phyloP scores from a whole-genome alignment of 331 rosid genomes.

The Prunus yedoensis region DNA sequence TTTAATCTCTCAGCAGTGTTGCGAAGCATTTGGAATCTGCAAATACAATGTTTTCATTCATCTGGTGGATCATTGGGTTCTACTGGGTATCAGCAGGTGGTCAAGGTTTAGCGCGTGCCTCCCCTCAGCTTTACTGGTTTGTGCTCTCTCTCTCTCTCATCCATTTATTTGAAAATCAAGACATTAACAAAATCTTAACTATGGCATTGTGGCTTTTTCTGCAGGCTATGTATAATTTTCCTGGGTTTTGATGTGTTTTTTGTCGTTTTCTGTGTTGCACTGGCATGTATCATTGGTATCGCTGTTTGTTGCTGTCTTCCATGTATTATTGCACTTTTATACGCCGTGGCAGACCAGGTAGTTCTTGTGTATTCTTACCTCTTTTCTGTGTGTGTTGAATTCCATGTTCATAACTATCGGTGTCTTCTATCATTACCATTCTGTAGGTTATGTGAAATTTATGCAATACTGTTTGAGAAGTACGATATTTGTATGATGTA shows the following conservation, averaged over 20 bases:
- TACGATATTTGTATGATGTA: background rate
- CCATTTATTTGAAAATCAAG: background rate
- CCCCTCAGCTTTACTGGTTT: conserved; percentile 94
- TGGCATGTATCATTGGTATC: conserved; percentile 89
- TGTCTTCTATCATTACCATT: background rate
- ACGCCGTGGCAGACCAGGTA: conserved; percentile 98
- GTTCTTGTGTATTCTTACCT: conserved; percentile 10
- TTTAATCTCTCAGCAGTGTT: conserved; percentile 42
- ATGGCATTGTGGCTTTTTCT: conserved; percentile 39
- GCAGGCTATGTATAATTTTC: conserved; percentile 94
- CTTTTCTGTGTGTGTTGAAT: background rate
- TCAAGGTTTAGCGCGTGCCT: conserved; percentile 59
- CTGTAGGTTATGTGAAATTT: background rate
- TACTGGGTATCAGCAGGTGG: conserved; percentile 98
- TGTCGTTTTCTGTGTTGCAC: conserved; percentile 96
- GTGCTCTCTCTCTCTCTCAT: conserved; percentile 6
- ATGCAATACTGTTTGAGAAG: background rate
- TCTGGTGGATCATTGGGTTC: conserved; percentile 99
- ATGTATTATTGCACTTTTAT: conserved; percentile 88
- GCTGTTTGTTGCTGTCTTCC: conserved; percentile 99
- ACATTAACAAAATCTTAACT: conserved; percentile 27
- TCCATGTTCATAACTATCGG: conserved; percentile 7
- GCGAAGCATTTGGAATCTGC: conserved; percentile 96
- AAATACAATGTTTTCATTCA: conserved; percentile 91
- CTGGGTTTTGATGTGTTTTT: conserved; percentile 97